Evolutionary conservation across 2,329 filamentous ascomycete genomes (phyloP).

Genomic region (Chrysoporthe deuterocubensis): DNA sequence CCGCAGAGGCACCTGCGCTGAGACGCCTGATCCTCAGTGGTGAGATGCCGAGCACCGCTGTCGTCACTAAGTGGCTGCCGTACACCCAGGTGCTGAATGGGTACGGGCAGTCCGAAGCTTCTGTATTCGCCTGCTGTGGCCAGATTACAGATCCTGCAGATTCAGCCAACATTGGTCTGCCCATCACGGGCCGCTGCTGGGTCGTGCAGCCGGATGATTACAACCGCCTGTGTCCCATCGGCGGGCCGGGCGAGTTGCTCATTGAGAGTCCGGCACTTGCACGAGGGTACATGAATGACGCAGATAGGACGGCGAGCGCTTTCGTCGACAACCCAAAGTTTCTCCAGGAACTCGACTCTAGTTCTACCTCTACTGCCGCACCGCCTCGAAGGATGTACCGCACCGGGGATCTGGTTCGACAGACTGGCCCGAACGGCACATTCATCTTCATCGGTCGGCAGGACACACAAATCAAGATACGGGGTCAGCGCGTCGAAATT

Average conservation of each 20-base stretch:
- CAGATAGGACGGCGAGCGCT: slow-evolving; percentile 2
- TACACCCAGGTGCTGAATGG: slow-evolving; percentile 26
- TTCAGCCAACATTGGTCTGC: slow-evolving; percentile 28
- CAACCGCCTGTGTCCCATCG: slow-evolving; percentile 27
- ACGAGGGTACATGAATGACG: slow-evolving; percentile 52
- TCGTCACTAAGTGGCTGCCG: slow-evolving; percentile 28
- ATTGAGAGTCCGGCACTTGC: slow-evolving; percentile 36
- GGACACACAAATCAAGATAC: slow-evolving; percentile 57
- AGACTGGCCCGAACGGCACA: slow-evolving; percentile 38
- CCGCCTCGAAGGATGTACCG: slow-evolving; percentile 41
- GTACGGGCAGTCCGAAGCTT: slow-evolving; percentile 31
- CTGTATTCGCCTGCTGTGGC: slow-evolving; percentile 3
- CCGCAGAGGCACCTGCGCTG: slow-evolving; percentile 26
- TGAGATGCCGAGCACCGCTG: slow-evolving; percentile 29
- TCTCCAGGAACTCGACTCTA: not conserved
- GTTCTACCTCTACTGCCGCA: too few relatives aligned
- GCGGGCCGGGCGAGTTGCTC: slow-evolving; percentile 31
- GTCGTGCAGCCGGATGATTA: slow-evolving; percentile 35
- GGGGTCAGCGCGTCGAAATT: slow-evolving; percentile 55
- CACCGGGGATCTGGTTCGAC: slow-evolving; percentile 46
- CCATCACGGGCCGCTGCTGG: slow-evolving; percentile 32
- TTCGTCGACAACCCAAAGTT: not conserved
- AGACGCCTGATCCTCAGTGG: slow-evolving; percentile 30
- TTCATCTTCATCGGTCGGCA: slow-evolving; percentile 42
- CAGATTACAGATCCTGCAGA: slow-evolving; percentile 24